Evolutionary conservation across 495 filamentous ascomycete species (phyloP).

Genomic region (Penicillium paxilli): DNA sequence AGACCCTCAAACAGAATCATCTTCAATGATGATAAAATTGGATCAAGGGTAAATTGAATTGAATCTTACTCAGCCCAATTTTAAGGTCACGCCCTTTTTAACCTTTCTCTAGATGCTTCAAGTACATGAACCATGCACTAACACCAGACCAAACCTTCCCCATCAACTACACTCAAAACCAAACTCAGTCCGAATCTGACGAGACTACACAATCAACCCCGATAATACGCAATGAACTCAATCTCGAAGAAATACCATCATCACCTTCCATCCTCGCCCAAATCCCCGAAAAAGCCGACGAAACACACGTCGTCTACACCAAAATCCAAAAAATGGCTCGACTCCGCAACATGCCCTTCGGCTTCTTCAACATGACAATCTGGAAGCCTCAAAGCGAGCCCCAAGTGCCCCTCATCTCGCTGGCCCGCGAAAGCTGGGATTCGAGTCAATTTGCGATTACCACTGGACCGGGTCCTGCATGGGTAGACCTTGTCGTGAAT

Average conservation of each 20-base stretch:
- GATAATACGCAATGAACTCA: constrained; percentile 10
- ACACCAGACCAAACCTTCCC: constrained; percentile 42
- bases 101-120: constrained; percentile 38
- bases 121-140: constrained; percentile 46
- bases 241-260: constrained; percentile 29
- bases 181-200: neutral
- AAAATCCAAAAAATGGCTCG: constrained; percentile 45
- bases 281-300: constrained; percentile 30
- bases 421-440: constrained; percentile 41
- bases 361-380: constrained; percentile 49
- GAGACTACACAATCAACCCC: constrained; percentile 1
- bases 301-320: constrained; percentile 50
- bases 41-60: constrained; percentile 48
- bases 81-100: neutral
- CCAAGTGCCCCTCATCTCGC: constrained; percentile 23
- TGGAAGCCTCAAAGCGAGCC: constrained; percentile 42
- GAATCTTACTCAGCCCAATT: neutral
- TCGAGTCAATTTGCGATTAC: constrained; percentile 39
- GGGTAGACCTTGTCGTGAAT: constrained; percentile 53
- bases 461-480: constrained; percentile 24
- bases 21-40: constrained; percentile 36
- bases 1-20: constrained; percentile 6
- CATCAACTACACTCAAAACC: constrained; percentile 21
- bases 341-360: constrained; percentile 41
- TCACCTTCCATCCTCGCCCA: constrained; percentile 15